Evolutionary conservation across 768 basidiomycete species (phyloP), one percentile per base, ranked within the genome.

Genomic region (Psilocybe sp.): DNA sequence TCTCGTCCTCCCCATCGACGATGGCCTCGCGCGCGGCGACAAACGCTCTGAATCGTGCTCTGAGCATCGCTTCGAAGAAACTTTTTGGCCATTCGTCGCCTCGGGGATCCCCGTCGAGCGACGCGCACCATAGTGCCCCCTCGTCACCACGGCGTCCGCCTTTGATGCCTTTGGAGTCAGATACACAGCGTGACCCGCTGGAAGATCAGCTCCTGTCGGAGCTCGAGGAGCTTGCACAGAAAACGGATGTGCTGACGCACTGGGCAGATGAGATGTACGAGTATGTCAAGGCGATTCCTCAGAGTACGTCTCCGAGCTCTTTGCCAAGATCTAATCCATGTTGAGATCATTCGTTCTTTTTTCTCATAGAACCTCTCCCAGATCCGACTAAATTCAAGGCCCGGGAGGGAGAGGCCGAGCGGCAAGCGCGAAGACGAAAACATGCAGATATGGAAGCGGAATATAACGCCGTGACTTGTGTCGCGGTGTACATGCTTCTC

Each of bases 181-280:
- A 75, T 40, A 70, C 62, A 5, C 71, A 74, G 53, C 67, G 78
- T 15, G 86, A 89, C 59, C 86, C 85, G 1, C 71, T 88, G 57
- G 93, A 97, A 58, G 91, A 96, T 52, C 81, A 83, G 52, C 67
- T 97, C n/a, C 70, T 97, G n/a, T 81, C 75, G 2, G 66, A 71
- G 15, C 71, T 98, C 38, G 96, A 98, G 63, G 89, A 95, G 55
- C 72, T 95, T 3, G 96, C 95, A 32, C 92, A 97, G 76, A 99
- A 98, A 78, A 96, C 96, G 32, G 85, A 90, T 52, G 93, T 95
- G 46, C 71, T 98, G 51, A 89, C 89, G 49, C 87, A 89, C 53
- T 96, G 94, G 83, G 97, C 90, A 16, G 96, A 98, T 56, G 89
- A 93, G 75, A 87, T 97, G 81, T 89, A 91, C 59, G 89, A 91